Base-by-base conservation (phyloP, 768 basidiomycete genomes). In the Boletus rufocinnamomeus region DNA sequence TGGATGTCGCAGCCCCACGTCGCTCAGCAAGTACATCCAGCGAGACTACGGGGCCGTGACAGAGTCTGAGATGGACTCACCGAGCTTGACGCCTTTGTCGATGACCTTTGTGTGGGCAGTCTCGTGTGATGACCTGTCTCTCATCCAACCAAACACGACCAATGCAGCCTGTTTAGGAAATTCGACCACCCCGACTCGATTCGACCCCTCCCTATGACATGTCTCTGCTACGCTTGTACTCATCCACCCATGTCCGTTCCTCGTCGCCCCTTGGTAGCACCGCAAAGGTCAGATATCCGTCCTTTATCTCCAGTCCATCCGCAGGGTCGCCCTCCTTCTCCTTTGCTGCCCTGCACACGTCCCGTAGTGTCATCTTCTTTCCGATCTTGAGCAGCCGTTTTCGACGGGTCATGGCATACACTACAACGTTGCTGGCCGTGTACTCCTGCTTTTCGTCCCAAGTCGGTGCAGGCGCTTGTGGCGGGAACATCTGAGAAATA, bases 301-400 rank as follows among this genome's bases (percentile, higher is more conserved):
- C 91, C 63, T 85, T 88, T 47, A 98, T 67, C 68, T 93, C 91
- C 52, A 98, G 70, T 2, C 96, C 95, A 69, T 98, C 95, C 60
- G 65, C 72, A 34, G 75, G 76, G 54, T 83, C 83, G 2, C 82
- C 85, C 19, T 79, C 80, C 71, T 84, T 86, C 21, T 73, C 84
- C 63, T 80, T 82, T 1, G 88, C 82, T 4, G 82, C 84, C 11
- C 73, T 74, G 63, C 86, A 87, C 4, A 96, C 87, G 66, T 95
- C 91, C 47, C 80, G 75, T 58, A 98, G 76, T 13, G 88, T 89
- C 85, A 96, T 88, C 71, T 90, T 93, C 76, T 88, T 91, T 16
- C 95, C 96, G 6, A 96, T 84, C 74, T 95, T 99, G 58, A 99
- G 76, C 47, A 98, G 73, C 40, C 93, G 82, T 67, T 83, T 88